These are phyloP conservation scores for Ottelia alismoides DNA, from an alignment of 106 monocot species.

Conservation along the genomic window DNA sequence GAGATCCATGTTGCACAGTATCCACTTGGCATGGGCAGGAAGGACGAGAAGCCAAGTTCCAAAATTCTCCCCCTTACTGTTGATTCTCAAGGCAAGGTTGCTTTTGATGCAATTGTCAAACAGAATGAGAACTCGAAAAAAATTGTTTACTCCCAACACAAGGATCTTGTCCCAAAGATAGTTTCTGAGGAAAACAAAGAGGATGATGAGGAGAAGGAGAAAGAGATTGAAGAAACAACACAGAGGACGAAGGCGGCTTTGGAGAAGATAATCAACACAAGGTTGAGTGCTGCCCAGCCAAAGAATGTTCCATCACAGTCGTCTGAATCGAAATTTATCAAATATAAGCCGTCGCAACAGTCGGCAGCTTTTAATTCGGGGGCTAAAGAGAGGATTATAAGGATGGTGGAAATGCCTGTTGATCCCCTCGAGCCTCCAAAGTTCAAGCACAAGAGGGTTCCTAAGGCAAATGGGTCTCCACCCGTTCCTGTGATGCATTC, in stretches of 20 bases:
- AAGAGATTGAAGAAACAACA: too few relatives aligned
- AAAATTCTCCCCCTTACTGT: conserved; percentile 77
- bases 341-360: conserved; percentile 72
- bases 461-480: conserved; percentile 66
- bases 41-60: conserved; percentile 55
- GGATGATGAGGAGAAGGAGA: too few relatives aligned
- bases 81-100: conserved; percentile 68
- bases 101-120: conserved; percentile 82
- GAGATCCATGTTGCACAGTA: too few relatives aligned
- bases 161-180: too few relatives aligned
- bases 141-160: too few relatives aligned
- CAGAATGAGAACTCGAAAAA: too few relatives aligned
- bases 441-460: conserved; percentile 86
- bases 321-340: conserved; percentile 63
- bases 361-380: conserved; percentile 78
- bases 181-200: too few relatives aligned
- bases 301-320: conserved; percentile 72
- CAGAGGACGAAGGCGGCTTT: too few relatives aligned
- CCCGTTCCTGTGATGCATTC: conserved; percentile 87
- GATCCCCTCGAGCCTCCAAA: conserved; percentile 84
- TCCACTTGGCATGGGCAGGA: too few relatives aligned
- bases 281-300: too few relatives aligned
- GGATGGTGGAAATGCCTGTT: conserved; percentile 67
- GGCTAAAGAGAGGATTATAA: too few relatives aligned
- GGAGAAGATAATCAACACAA: too few relatives aligned